Conservation (phyloP, 345 rosid genomes). For the Triadica sebifera region DNA sequence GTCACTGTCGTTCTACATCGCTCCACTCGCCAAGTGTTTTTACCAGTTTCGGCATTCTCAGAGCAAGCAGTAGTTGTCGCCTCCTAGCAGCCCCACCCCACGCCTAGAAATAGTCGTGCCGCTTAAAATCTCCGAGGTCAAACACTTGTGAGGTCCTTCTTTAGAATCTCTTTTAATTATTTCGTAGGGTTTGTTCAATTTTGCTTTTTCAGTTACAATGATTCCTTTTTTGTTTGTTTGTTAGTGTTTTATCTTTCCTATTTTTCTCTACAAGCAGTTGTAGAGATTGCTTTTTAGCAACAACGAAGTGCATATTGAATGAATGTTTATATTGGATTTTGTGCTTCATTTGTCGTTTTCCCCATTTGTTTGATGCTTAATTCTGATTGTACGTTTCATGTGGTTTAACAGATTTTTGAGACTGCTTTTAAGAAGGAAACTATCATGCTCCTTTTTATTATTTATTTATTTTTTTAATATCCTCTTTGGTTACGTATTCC, state of each 20-base stretch:
- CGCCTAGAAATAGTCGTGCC: too few relatives aligned
- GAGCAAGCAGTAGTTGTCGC: too few relatives aligned
- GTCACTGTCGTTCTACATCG: too few relatives aligned
- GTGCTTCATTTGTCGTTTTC: not conserved
- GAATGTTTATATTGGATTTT: not conserved
- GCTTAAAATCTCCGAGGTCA: constrained; percentile 89
- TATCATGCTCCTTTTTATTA: constrained; percentile 9
- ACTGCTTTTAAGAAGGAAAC: constrained; percentile 99
- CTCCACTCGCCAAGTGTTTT: too few relatives aligned
- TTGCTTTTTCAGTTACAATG: not conserved
- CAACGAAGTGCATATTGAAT: not conserved
- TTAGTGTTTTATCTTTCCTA: constrained; percentile 10
- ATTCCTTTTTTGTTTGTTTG: not conserved
- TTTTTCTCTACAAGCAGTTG: not conserved
- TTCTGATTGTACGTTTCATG: not conserved
- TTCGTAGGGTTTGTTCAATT: not conserved
- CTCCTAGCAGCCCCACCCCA: too few relatives aligned
- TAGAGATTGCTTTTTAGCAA: not conserved
- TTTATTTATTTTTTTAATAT: not conserved
- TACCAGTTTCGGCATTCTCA: too few relatives aligned
- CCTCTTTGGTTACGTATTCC: constrained; percentile 4
- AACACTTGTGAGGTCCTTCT: constrained; percentile 77
- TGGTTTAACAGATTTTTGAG: constrained; percentile 69
- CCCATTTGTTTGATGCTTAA: too few relatives aligned
- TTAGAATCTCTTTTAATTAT: not conserved